Percentiles rank a stretch among this genome's conserved stretches.
phyloP scores from a whole-genome alignment of 257 asterid genomes.

The Nicotiana paniculata region DNA sequence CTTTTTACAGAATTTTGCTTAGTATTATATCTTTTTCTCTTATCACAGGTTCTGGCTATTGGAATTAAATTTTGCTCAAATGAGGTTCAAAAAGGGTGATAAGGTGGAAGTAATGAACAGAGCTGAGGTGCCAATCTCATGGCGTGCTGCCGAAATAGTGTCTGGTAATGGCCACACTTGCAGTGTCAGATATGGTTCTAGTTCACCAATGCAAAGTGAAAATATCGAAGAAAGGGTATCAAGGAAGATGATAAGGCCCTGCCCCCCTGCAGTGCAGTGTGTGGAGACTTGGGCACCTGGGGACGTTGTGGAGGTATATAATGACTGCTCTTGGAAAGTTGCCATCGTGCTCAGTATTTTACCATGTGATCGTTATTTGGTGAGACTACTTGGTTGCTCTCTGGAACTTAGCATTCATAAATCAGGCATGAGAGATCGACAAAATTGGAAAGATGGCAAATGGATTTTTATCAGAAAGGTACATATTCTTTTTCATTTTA shows the following conservation, averaged over 20 bases:
- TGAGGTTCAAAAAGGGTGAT: slow-evolving; percentile 62
- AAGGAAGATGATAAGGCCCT: slow-evolving; percentile 50
- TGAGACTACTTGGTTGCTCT: slow-evolving; percentile 56
- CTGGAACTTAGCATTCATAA: slow-evolving; percentile 33
- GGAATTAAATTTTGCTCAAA: slow-evolving; percentile 14
- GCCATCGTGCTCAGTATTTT: slow-evolving; percentile 46
- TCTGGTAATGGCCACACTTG: slow-evolving; percentile 50
- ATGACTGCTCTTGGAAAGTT: slow-evolving; percentile 53
- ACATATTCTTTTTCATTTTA: slow-evolving; percentile 5
- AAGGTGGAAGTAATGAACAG: slow-evolving; percentile 66
- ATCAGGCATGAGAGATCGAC: slow-evolving; percentile 50
- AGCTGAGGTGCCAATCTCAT: slow-evolving; percentile 31
- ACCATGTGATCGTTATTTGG: slow-evolving; percentile 35
- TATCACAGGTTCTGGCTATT: slow-evolving; percentile 31
- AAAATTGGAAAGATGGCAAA: slow-evolving; percentile 50
- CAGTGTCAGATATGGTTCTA: slow-evolving; percentile 35
- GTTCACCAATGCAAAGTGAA: slow-evolving; percentile 27
- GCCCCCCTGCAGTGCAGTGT: slow-evolving; percentile 40
- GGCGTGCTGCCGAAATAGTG: slow-evolving; percentile 50
- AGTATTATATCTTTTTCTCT: neutral
- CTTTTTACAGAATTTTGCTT: neutral
- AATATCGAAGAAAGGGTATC: slow-evolving; percentile 40
- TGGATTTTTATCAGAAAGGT: slow-evolving; percentile 64
- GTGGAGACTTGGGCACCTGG: slow-evolving; percentile 36
- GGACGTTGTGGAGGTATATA: slow-evolving; percentile 63